These are phyloP conservation scores for Cystobasidiaceae sp. DNA, from an alignment of 1,284 basidiomycete genomes.

Conservation along the genomic window DNA sequence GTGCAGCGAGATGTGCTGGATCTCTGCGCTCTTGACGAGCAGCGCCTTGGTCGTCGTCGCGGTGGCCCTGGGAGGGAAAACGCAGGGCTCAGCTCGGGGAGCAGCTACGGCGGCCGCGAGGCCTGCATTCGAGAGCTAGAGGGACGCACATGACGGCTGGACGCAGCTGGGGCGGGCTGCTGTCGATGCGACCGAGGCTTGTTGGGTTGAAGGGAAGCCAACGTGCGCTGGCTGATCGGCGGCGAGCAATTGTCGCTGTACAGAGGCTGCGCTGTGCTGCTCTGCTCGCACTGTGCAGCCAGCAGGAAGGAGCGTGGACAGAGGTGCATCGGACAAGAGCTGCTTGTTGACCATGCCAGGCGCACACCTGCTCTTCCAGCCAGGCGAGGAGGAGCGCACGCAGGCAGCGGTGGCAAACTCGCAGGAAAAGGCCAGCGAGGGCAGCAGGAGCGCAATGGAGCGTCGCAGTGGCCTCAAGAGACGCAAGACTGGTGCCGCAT, in stretches of 20 bases:
- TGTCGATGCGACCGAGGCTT: background rate
- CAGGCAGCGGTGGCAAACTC: too few relatives aligned
- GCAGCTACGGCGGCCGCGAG: background rate
- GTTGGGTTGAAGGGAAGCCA: too few relatives aligned
- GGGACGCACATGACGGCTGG: background rate
- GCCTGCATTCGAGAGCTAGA: background rate
- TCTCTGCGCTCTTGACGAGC: slow-evolving; percentile 21
- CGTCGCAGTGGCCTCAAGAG: background rate
- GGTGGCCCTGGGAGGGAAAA: background rate
- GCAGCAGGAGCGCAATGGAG: background rate
- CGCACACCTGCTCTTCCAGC: too few relatives aligned
- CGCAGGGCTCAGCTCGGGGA: background rate
- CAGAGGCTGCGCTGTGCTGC: too few relatives aligned
- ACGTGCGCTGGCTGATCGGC: too few relatives aligned
- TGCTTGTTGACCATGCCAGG: too few relatives aligned
- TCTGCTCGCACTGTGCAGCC: too few relatives aligned
- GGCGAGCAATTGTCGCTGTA: too few relatives aligned
- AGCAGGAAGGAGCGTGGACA: too few relatives aligned
- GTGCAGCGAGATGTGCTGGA: slow-evolving; percentile 24
- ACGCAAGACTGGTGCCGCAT: background rate
- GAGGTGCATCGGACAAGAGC: too few relatives aligned
- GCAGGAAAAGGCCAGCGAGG: too few relatives aligned
- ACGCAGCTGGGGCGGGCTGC: background rate
- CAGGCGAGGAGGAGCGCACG: too few relatives aligned
- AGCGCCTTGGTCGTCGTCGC: slow-evolving; percentile 1